phyloP scores from a whole-genome alignment of 2,329 filamentous ascomycete species.

The Sporothrix euskadiensis region DNA sequence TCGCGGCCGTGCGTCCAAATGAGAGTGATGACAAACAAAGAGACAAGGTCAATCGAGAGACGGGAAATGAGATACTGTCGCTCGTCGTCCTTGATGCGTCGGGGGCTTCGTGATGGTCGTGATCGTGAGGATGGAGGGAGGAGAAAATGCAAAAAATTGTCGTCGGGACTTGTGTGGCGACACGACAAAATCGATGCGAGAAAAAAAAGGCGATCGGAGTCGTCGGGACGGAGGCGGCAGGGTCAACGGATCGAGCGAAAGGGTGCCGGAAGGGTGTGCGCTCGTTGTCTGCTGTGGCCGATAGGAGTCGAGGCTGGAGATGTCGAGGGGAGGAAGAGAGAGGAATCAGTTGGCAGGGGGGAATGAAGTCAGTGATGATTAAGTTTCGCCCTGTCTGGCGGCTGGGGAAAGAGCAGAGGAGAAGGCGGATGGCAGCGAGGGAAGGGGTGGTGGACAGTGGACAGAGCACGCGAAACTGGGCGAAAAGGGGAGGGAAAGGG shows the following conservation, averaged over 20 bases:
- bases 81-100: background rate
- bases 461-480: conserved; percentile 23
- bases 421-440: conserved; percentile 18
- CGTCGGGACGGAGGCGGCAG: conserved; percentile 1
- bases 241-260: background rate
- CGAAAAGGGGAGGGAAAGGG: background rate
- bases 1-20: background rate
- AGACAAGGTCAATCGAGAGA: background rate
- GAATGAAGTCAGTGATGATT: conserved; percentile 31
- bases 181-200: conserved; percentile 9
- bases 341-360: conserved; percentile 27
- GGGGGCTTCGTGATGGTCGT: background rate
- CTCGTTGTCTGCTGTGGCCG: conserved; percentile 18
- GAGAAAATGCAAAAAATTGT: background rate
- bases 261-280: background rate
- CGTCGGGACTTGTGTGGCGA: conserved; percentile 14
- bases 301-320: conserved; percentile 15
- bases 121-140: conserved; percentile 2
- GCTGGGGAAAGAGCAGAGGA: conserved; percentile 3
- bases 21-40: background rate
- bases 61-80: background rate
- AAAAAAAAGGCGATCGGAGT: conserved; percentile 14
- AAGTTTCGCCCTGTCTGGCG: conserved; percentile 27
- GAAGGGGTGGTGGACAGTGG: background rate
- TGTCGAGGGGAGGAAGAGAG: background rate